Conservation (phyloP, 208 protist species). For the Trypanosoma vivax region DNA sequence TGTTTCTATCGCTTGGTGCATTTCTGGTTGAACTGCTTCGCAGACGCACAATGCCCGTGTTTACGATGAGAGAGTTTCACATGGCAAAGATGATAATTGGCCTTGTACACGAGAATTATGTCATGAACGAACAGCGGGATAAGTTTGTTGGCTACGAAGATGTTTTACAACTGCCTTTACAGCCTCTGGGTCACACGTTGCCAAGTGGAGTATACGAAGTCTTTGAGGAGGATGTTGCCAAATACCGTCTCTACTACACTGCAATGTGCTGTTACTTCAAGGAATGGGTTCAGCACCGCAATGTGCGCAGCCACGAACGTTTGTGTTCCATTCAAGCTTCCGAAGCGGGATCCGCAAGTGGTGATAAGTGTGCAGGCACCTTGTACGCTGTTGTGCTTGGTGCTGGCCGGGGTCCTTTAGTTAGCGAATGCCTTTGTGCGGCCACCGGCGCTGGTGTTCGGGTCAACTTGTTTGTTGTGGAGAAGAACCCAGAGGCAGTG, state of each 20-base stretch:
- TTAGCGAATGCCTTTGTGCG: conserved; percentile 81
- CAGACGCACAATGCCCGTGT: conserved; percentile 53
- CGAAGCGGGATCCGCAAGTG: conserved; percentile 15
- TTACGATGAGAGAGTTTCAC: conserved; percentile 39
- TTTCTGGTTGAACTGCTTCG: conserved; percentile 79
- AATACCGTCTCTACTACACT: conserved; percentile 93
- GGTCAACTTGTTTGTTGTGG: conserved; percentile 93
- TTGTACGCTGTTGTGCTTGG: conserved; percentile 95
- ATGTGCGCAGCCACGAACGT: conserved; percentile 25
- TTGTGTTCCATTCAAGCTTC: conserved; percentile 7
- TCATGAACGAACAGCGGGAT: conserved; percentile 44
- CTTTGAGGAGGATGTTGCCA: conserved; percentile 97
- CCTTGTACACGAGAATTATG: conserved; percentile 40
- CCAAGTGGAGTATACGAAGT: conserved; percentile 97
- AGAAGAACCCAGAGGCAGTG: conserved; percentile 97
- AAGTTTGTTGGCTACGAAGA: conserved; percentile 84
- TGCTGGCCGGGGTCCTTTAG: conserved; percentile 94
- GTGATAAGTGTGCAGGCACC: conserved; percentile 18
- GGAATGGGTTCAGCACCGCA: conserved; percentile 38
- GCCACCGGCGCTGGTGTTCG: conserved; percentile 48
- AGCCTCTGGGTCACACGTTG: conserved; percentile 97
- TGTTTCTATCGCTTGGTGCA: conserved; percentile 30
- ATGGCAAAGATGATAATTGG: conserved; percentile 59
- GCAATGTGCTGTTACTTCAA: conserved; percentile 68
- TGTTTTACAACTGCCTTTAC: conserved; percentile 89